Conservation (phyloP, 2,329 filamentous ascomycete genomes). For the Pseudodiploospora longispora region DNA sequence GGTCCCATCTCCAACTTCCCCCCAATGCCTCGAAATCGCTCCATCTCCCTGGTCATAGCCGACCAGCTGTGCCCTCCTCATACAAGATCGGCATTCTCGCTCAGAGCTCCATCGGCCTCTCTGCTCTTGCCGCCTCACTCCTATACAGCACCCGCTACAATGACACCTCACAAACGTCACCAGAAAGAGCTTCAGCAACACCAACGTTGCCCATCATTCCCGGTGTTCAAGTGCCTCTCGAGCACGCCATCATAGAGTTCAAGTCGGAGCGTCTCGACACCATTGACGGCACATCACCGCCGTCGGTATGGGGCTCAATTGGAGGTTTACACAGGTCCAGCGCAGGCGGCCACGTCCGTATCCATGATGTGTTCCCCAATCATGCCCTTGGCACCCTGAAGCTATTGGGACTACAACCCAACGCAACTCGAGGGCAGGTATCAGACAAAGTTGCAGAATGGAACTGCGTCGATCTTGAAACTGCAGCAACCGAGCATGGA, state of each 20-base stretch:
- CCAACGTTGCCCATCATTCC: conserved; percentile 17
- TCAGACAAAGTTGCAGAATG: conserved; percentile 28
- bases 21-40: conserved; percentile 5
- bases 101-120: conserved; percentile 42
- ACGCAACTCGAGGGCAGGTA: conserved; percentile 30
- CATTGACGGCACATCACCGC: conserved; percentile 28
- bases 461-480: conserved; percentile 41
- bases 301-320: conserved; percentile 32
- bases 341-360: conserved; percentile 41
- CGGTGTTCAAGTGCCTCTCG: conserved; percentile 31
- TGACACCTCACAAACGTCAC: no score
- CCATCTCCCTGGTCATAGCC: conserved; percentile 8
- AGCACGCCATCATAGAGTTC: conserved; percentile 44
- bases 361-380: conserved; percentile 47
- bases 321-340: conserved; percentile 42
- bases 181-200: neutral
- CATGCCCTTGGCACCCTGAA: conserved; percentile 36
- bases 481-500: conserved; percentile 27
- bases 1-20: conserved; percentile 11
- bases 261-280: conserved; percentile 42
- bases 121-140: conserved; percentile 41
- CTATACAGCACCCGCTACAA: conserved; percentile 29
- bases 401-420: conserved; percentile 30
- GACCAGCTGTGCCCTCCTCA: conserved; percentile 35
- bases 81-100: conserved; percentile 47